Evolutionary conservation across 1,284 basidiomycete genomes (phyloP).

Genomic region (Boletellus deceptivus): DNA sequence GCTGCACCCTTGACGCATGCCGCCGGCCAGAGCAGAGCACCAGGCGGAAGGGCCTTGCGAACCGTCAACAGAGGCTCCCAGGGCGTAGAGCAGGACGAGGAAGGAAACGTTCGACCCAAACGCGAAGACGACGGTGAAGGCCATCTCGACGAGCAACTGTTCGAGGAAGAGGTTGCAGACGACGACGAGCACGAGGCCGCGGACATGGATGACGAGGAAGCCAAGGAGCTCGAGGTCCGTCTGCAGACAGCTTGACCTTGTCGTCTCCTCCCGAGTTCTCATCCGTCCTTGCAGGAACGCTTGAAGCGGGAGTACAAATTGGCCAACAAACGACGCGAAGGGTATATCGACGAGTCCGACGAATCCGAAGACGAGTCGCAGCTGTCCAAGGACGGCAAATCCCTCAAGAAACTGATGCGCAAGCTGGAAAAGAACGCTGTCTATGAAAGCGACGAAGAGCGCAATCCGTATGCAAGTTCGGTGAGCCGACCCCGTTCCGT

Average conservation of each 20-base stretch:
- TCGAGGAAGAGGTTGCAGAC: constrained; percentile 83
- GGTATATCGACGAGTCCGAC: constrained; percentile 66
- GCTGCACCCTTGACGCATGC: constrained; percentile 48
- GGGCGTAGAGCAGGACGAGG: constrained; percentile 66
- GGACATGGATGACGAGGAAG: constrained; percentile 76
- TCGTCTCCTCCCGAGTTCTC: neutral
- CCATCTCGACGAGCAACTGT: constrained; percentile 78
- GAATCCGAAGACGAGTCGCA: constrained; percentile 62
- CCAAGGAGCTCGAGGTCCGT: constrained; percentile 80
- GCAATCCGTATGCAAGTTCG: constrained; percentile 77
- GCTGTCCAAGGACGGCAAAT: constrained; percentile 68
- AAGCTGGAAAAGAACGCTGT: constrained; percentile 71
- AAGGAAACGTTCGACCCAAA: constrained; percentile 43
- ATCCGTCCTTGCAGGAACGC: constrained; percentile 58
- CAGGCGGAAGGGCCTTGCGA: constrained; percentile 60
- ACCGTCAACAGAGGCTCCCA: constrained; percentile 67
- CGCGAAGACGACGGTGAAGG: constrained; percentile 67
- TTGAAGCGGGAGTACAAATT: constrained; percentile 78
- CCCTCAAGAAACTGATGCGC: constrained; percentile 74
- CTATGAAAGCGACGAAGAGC: constrained; percentile 80
- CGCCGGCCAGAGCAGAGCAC: constrained; percentile 55
- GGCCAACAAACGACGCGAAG: constrained; percentile 72
- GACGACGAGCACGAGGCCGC: constrained; percentile 80
- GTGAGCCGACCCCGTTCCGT: constrained; percentile 40
- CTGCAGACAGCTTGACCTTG: neutral